Base-by-base conservation (phyloP, 164 flowering plant species). In the Piper longum region DNA sequence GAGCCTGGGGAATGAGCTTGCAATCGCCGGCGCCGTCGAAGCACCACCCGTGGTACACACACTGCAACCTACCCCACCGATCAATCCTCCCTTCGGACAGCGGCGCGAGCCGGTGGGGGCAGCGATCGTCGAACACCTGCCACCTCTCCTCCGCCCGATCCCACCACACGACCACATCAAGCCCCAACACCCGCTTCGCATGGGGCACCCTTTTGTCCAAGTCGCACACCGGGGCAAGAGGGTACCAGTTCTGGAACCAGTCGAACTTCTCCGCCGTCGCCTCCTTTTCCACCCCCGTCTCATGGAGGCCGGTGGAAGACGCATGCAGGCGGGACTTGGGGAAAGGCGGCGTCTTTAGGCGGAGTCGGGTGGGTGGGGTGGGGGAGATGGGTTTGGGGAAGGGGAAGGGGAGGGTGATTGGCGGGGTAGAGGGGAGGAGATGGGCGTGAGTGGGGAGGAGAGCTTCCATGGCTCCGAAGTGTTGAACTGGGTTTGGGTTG, bases 31-130 rank as follows among this genome's bases (percentile, higher is more conserved):
- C 69, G 54, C 96, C 98, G 77, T 74, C 73, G 61, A 92, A 92
- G 63, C 96, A 93, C 98, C 97, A 88, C 4, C 97, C 98, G 74
- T 93, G 98, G 69, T 93, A 89, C 54, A 86, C 96, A 70, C 98
- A 93, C 73, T 93, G 98, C 78, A 93, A 66, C 67, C 97, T 76
- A 0, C 97, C 97, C 87, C 85, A 82, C 64, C 82, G 83, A 75
- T 88, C 98, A 56, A 91, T 84, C 72, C 92, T 72, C 2, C 98
- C 98, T 69, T 93, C 97, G 3, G 97, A 89, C 57, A 93, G 71
- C 0, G 96, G 98, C 36, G 98, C 98, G 76, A 89, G 70, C 43
- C 98, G 74, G 70, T 92, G 98, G n/a, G 98, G 96, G 71, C 98
- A 92, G 57, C 65, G 16, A 72, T 92, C 96, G 59, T 85, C 85